Base-by-base conservation (phyloP, 2,329 filamentous ascomycete species). In the Trichoderma cornu-damae region DNA sequence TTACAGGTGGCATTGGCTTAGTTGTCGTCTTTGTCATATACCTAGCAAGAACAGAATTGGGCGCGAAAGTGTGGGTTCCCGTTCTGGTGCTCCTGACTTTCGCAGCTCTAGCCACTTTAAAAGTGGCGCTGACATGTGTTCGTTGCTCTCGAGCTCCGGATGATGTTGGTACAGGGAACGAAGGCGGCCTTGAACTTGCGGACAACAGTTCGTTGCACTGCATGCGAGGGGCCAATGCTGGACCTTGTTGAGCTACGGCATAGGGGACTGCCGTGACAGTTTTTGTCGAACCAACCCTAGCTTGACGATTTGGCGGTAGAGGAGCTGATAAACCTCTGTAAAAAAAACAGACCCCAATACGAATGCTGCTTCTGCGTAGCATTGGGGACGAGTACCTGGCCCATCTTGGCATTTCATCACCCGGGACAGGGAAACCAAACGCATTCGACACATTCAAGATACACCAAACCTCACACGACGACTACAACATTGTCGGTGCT, bases 191-290 rank as follows among this genome's bases (percentile, higher is more conserved):
- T 46, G 43, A 46, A 34, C 44, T 16, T 48, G 16, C 22, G 44
- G 28, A 48, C 28, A 22, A 1, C 9, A 34, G 44, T 35, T 24
- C 30, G 24, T 35, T 35, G 32, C 32, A 35, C 32, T 14, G 11
- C 7, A 18, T 26, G 44, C 20, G 44, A 48, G 30, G 44, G 24
- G 16, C n/a, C 9, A 30, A n/a, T 16, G 28, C 18, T 16, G 44
- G 44, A 48, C 44, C 44, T 48, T 48, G 44, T 48, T 18, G 44
- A 48, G 44, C 44, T 24, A 48, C 28, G 30, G 44, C 44, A 48
- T 16, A 32, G 28, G 44, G 44, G 44, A 20, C 28, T 48, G 44
- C 30, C 44, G 18, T 48, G 44, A 48, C 44, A 48, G 44, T 48
- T 34, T n/a, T 48, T 46, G 44, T 48, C 44, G 16, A 48, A 48